Evolutionary conservation across 495 filamentous ascomycete genomes (phyloP), one percentile per base, ranked within the genome.

Genomic region (Penicillium verhagenii): DNA sequence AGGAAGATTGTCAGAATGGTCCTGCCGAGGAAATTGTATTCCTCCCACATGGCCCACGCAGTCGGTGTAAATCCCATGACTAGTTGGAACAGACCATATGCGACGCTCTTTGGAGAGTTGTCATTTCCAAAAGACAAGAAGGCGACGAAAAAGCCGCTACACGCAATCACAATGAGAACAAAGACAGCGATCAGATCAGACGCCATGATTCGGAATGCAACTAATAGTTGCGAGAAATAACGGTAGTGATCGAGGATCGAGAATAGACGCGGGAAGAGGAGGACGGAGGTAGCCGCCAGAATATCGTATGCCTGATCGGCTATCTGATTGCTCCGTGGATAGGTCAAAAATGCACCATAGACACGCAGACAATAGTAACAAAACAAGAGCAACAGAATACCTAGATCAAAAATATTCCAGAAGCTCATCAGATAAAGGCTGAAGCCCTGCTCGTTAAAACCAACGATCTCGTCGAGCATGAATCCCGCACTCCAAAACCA

Each of bases 401-500:
- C 91, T 37, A 96, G 72, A 62, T 97, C 92, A 65, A 97, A 96
- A 18, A 91, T 79, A 67, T 97, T 97, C 92, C 92, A 96, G 67
- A 96, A 90, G 67, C 90, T 95, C 87, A 96, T 91, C 58, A 96
- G 86, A 71, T 96, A 97, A 9, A 97, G 80, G 47, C 91, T 91
- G 65, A 96, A 94, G 6, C 92, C 92, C 64, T 95, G 89, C 65
- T 96, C 91, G 58, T 90, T 93, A 77, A 95, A 95, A 6, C 90
- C 90, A 25, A 94, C 89, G 39, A 96, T 77, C 68, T 96, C 91
- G 61, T 95, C 91, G n/a, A 97, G 86, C 90, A 96, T 95, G 69
- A 93, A 97, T 3, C 92, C 92, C 20, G 90, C 88, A 64, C 90
- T 93, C 92, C 92, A 97, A 67, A 97, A 86, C 92, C 92, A 97